These are phyloP conservation scores for Sarcocystis neurona DNA, from an alignment of 169 alveolate species.

Conservation along the genomic window DNA sequence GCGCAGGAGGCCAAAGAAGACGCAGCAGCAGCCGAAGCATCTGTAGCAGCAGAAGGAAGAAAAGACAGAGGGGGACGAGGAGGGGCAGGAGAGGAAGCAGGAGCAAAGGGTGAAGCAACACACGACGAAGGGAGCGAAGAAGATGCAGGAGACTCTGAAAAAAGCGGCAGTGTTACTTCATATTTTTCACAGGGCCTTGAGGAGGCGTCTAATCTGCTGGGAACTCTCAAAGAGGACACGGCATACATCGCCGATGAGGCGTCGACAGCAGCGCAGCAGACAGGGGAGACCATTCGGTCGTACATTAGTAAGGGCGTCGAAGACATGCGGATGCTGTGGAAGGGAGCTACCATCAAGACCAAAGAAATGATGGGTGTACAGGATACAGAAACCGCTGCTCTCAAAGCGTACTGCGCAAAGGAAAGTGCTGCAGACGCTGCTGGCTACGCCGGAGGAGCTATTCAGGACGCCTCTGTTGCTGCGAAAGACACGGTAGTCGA, in stretches of 20 bases:
- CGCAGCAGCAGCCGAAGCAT: no score
- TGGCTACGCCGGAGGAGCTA: no score
- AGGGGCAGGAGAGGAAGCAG: neutral
- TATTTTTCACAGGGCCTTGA: neutral
- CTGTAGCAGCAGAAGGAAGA: no score
- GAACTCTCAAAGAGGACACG: neutral
- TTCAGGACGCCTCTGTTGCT: no score
- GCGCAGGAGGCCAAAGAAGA: no score
- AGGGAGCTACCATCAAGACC: neutral
- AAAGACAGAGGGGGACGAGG: neutral
- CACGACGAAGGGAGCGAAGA: neutral
- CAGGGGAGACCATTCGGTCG: neutral
- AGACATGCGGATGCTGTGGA: neutral
- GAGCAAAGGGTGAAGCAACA: neutral
- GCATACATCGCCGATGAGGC: neutral
- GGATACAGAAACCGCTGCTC: no score
- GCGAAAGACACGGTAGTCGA: no score
- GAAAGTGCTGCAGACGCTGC: no score
- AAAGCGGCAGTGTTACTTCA: neutral
- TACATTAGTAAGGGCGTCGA: neutral
- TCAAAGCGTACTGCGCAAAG: no score
- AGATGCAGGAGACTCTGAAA: neutral
- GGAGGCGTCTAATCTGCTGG: neutral
- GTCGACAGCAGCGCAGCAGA: neutral
- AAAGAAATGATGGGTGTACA: no score